Percentiles rank a stretch among this genome's conserved stretches.
Evolutionary conservation across 2,329 filamentous ascomycete species (phyloP).

Genomic region (Bipolaris oryzae): DNA sequence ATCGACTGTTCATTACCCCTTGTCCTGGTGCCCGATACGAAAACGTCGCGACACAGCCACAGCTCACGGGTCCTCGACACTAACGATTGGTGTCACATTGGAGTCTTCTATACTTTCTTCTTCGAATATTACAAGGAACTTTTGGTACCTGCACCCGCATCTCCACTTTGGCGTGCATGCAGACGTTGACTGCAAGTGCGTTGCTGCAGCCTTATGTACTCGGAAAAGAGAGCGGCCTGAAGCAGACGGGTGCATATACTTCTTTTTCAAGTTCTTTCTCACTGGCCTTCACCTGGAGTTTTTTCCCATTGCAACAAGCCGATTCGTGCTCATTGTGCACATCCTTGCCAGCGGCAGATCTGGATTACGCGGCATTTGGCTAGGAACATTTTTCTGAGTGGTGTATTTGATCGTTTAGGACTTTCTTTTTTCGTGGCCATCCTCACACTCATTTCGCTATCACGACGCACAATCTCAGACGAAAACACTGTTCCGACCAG

Average conservation of each 20-base stretch:
- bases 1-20: not conserved
- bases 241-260: not conserved
- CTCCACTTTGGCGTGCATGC: slow-evolving; percentile 5
- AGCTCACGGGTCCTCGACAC: not conserved
- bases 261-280: not conserved
- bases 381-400: not conserved
- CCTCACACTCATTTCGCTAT: no score
- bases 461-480: no score
- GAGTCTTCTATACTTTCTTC: slow-evolving; percentile 3
- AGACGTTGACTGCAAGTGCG: slow-evolving; percentile 4
- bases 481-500: no score
- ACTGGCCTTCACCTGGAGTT: not conserved
- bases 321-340: not conserved
- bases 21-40: slow-evolving; percentile 1
- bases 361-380: not conserved
- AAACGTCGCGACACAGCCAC: not conserved
- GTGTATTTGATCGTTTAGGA: not conserved
- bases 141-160: not conserved
- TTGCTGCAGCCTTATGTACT: slow-evolving; percentile 5
- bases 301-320: not conserved
- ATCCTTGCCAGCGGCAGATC: not conserved
- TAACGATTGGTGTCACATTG: slow-evolving; percentile 6
- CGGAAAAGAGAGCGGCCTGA: slow-evolving; percentile 2
- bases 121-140: not conserved
- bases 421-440: not conserved